phyloP scores from a whole-genome alignment of 176 grass and related monocot genomes.

The Oropetium thomaeum region DNA sequence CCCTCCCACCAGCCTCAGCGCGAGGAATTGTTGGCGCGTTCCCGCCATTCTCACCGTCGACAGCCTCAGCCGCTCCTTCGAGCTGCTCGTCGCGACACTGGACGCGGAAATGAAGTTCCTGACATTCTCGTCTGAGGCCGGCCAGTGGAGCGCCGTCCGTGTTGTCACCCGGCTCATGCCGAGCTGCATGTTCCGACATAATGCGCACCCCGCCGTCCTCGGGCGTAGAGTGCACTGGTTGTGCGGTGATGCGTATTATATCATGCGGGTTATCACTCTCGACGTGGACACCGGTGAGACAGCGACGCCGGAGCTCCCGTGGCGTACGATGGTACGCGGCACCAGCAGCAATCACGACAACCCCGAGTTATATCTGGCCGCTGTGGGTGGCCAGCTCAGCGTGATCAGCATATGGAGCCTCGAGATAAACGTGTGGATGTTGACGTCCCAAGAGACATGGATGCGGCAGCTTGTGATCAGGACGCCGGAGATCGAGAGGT shows the following conservation, averaged over 20 bases:
- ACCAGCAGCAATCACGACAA: background rate
- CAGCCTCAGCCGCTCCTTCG: background rate
- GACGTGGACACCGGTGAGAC: background rate
- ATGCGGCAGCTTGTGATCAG: background rate
- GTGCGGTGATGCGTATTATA: too few relatives aligned
- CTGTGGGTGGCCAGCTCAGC: background rate
- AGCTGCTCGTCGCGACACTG: constrained; percentile 3
- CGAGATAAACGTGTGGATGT: background rate
- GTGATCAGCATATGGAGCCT: background rate
- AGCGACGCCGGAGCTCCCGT: background rate
- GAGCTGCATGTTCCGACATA: background rate
- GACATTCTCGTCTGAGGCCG: background rate
- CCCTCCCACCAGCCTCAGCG: background rate
- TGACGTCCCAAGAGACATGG: background rate
- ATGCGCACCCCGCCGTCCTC: background rate
- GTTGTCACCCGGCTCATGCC: background rate
- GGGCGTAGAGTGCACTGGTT: background rate
- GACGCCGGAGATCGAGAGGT: background rate
- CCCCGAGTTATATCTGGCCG: too few relatives aligned
- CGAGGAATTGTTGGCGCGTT: background rate
- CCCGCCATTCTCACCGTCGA: background rate
- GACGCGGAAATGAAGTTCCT: background rate
- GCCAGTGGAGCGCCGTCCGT: background rate
- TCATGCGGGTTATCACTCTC: background rate
- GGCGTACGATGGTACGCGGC: background rate